phyloP scores from a whole-genome alignment of 768 basidiomycete species.

The Antrodiella citrinella region DNA sequence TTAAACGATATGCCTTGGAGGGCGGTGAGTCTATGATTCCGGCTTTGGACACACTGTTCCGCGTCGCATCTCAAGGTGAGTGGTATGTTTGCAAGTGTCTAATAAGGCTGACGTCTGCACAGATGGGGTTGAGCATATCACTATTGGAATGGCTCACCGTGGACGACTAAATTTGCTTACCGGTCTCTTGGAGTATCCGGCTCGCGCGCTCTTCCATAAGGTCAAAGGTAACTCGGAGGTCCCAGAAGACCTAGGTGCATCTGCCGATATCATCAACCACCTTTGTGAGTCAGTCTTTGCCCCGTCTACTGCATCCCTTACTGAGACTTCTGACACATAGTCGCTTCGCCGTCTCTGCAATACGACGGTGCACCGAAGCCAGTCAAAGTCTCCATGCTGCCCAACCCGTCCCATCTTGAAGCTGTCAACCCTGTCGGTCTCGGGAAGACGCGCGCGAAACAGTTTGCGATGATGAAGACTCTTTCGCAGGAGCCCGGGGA shows the following conservation, averaged over 20 bases:
- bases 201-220: conserved; percentile 75
- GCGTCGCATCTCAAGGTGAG: conserved; percentile 51
- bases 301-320: background rate
- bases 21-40: conserved; percentile 94
- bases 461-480: conserved; percentile 69
- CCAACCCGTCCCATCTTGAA: conserved; percentile 79
- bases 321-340: conserved; percentile 24
- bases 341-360: conserved; percentile 53
- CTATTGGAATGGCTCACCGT: conserved; percentile 83
- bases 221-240: conserved; percentile 73
- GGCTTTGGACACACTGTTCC: conserved; percentile 73
- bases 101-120: background rate
- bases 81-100: background rate
- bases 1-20: conserved; percentile 83
- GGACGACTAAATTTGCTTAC: conserved; percentile 83
- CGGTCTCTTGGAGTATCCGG: conserved; percentile 60
- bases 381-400: conserved; percentile 70
- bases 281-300: conserved; percentile 38
- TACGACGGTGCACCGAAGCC: conserved; percentile 43
- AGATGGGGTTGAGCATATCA: conserved; percentile 63
- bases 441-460: conserved; percentile 87
- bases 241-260: conserved; percentile 55
- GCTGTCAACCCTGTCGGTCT: conserved; percentile 83
- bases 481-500: conserved; percentile 32
- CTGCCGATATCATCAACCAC: conserved; percentile 87